Percentiles rank a stretch among this genome's conserved stretches.
Evolutionary conservation across 768 basidiomycete species (phyloP).

Genomic region (Russula ochroleuca): DNA sequence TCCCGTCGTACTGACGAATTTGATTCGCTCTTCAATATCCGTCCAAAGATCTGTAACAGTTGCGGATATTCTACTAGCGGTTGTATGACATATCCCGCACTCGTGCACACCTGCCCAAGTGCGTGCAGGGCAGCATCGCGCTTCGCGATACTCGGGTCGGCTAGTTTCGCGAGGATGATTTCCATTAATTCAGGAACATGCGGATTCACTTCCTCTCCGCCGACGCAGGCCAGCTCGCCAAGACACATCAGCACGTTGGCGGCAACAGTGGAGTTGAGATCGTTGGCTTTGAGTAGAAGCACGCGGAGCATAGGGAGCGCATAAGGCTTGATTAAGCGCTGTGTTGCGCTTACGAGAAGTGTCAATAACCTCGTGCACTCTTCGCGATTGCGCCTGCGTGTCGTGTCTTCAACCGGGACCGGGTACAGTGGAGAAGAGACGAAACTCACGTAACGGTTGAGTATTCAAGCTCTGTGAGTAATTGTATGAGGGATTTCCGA

Average conservation of each 20-base stretch:
- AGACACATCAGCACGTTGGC: constrained; percentile 92
- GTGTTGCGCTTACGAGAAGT: constrained; percentile 84
- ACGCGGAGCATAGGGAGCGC: constrained; percentile 92
- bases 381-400: constrained; percentile 73
- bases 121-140: constrained; percentile 93
- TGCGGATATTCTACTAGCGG: constrained; percentile 91
- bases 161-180: constrained; percentile 81
- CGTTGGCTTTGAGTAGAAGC: constrained; percentile 83
- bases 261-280: constrained; percentile 80
- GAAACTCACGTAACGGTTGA: constrained; percentile 75
- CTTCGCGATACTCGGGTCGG: constrained; percentile 85
- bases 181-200: constrained; percentile 86
- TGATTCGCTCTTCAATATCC: constrained; percentile 80
- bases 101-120: constrained; percentile 91
- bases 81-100: constrained; percentile 90
- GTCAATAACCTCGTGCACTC: constrained; percentile 90
- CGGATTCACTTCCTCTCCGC: constrained; percentile 83
- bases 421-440: background rate
- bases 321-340: constrained; percentile 93
- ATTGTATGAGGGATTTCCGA: constrained; percentile 88
- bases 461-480: constrained; percentile 95
- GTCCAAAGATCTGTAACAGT: constrained; percentile 76
- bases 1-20: constrained; percentile 67
- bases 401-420: constrained; percentile 12
- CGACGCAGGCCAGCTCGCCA: constrained; percentile 88